Base-by-base conservation (phyloP, 176 grass and related monocot species). In the Eragrostis curvula region DNA sequence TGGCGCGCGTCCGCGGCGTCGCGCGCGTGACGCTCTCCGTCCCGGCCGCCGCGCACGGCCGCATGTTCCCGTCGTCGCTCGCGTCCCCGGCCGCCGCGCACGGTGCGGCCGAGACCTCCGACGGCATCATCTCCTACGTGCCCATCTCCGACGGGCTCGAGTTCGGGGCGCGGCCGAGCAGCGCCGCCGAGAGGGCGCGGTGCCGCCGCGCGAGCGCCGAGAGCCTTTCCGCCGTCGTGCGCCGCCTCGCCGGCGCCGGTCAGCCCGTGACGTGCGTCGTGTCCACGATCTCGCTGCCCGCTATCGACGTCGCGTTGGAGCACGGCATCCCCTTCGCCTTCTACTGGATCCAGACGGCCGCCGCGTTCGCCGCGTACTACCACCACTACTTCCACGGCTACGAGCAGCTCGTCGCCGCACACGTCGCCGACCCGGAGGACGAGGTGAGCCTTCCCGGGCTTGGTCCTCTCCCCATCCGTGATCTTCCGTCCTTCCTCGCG, bases 401-500 rank as follows among this genome's bases (percentile, higher is more conserved):
- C 55, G 65, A 72, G 51, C 11, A n/a, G n/a, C n/a, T n/a, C n/a
- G n/a, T n/a, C n/a, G n/a, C n/a, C n/a, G n/a, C n/a, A n/a, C n/a
- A n/a, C 25, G 39, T 53, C 17, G 61, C 9, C 3, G 78, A 88
- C 21, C 66, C 70, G 1, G 32, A 24, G 39, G 39, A 49, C 44
- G 36, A 49, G 32, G 70, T 87, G 21, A 40, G 55, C 7, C 29
- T 93, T 23, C 91, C 87, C 1, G 78, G 84, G 20, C 36, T 90
- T 1, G 77, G 51, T 0, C 60, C 68, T 3, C 73, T 93, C 29
- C 56, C 30, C 14, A 66, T 90, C 24, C 60, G 75, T 10, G 78
- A 88, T 56, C 20, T 93, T 5, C 91, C 88, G 18, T 82, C 47
- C 3, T 79, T 90, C 28, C 60, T 93, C 58, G 49, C 63, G 10